Evolutionary conservation across 2,329 filamentous ascomycete genomes (phyloP), one percentile per base, ranked within the genome.

Genomic region (Fusarium protoensiforme): DNA sequence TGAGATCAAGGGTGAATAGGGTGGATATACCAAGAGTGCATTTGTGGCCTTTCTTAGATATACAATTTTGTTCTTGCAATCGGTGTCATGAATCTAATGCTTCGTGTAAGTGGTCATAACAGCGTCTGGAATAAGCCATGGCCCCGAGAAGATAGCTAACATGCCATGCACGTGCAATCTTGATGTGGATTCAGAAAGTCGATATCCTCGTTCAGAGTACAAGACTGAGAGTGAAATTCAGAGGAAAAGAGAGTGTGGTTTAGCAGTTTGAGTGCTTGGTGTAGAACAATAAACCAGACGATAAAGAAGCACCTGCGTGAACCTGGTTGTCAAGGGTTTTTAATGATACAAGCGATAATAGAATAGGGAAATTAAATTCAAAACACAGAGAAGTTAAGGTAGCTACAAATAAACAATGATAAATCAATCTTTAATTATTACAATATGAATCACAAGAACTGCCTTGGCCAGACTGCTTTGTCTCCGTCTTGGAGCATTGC

Each of bases 1-100:
- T 3, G 85, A 89, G 79, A 79, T 89, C 58, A 76, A 68, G 36
- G 64, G 33, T 39, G 36, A 62, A 46, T 74, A 62, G 48, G 27
- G 2, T 2, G 22, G 36, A 20, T 59, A 69, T 61, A 72, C 68
- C 54, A 61, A 14, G 18, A n/a, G n/a, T 39, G 43, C 29, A 56
- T 56, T 56, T 43, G 22, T 14, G 22, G 14, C 41, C n/a, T 18
- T 43, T 46, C 11, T 56, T 14, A 39, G 13, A 39, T 39, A 38
- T 29, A 18, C 24, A 29, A 4, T 53, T 20, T 53, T 51, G 9
- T 18, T 51, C 10, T 31, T 51, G 18, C 9, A 51, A 18, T 31
- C 8, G 13, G 14, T 11, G 39, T 22, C 20, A 20, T 22, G 5
- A 18, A 29, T 51, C 27, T 3, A n/a, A 5, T 29, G 24, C 46